A percentile compares a stretch with the other conserved stretches of the same genome.
Evolutionary conservation across 306 rosid species (phyloP).

Genomic region (Glycine latifolia): DNA sequence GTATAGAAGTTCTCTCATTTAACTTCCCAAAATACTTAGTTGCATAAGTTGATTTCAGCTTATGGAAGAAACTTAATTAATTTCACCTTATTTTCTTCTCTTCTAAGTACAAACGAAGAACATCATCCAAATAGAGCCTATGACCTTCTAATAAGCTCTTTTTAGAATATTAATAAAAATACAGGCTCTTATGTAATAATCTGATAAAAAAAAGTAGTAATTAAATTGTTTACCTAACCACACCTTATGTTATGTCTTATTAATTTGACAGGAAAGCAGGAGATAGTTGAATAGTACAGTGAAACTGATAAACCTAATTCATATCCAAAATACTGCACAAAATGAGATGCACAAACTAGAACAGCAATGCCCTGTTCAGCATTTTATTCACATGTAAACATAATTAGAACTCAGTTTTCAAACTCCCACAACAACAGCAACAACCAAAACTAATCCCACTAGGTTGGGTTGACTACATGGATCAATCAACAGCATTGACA

Average conservation of each 20-base stretch:
- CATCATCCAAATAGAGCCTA: too few relatives aligned
- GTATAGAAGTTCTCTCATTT: too few relatives aligned
- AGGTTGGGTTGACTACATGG: slow-evolving; percentile 1
- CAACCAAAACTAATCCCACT: background rate
- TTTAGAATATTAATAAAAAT: background rate
- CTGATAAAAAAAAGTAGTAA: background rate
- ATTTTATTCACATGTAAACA: background rate
- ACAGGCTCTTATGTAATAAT: background rate
- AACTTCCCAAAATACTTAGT: too few relatives aligned
- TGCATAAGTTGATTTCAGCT: too few relatives aligned
- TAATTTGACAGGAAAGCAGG: background rate
- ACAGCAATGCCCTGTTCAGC: background rate
- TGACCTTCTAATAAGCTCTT: too few relatives aligned
- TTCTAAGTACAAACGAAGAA: too few relatives aligned
- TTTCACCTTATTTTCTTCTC: too few relatives aligned
- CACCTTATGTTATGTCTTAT: background rate
- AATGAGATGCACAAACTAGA: background rate
- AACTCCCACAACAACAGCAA: background rate
- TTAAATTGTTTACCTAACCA: background rate
- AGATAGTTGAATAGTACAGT: background rate
- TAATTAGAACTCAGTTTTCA: background rate
- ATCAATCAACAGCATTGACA: background rate
- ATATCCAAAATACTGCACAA: background rate
- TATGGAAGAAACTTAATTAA: too few relatives aligned
- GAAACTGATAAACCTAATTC: background rate